Evolutionary conservation across 106 monocot species (phyloP), one percentile per base, ranked within the genome.

Genomic region (Iris macrosiphon): DNA sequence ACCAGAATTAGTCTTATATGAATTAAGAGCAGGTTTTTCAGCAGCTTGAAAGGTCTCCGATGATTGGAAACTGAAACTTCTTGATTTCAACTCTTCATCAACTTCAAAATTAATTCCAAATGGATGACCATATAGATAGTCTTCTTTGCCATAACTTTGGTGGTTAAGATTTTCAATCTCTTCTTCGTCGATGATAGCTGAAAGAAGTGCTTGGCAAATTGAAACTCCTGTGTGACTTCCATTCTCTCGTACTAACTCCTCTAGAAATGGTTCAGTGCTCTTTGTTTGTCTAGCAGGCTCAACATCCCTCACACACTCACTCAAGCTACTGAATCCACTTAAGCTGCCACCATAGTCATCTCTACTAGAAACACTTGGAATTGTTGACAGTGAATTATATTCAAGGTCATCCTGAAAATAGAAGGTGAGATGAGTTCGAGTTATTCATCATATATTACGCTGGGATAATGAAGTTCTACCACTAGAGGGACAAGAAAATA

Each of bases 161-260:
- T 26, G 43, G 38, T 57, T 34, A 29, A 73, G 46, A 61, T 41
- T 63, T 26, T 80, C 76, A 21, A 76, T 21, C 39, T 80, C 76
- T 23, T 80, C 80, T 56, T 80, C 80, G 10, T 66, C 72, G 50
- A 85, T 85, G 26, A 85, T 69, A 45, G 85, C 85, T 42, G 79
- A 80, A 64, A 85, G 75, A 62, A 85, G 80, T 64, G 67, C 50
- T 70, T 85, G 85, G 51, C 79, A 72, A 61, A 85, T 53, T 44
- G 85, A 85, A 66, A 74, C 40, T 6, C 76, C 73, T 51, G 14
- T 48, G 55, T 31, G 61, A 12, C 12, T 13, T 26, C 66, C 74
- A 57, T 61, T 74, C 61, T 67, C 75, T 32, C 48, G 62, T 20
- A 71, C 40, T 43, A 78, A 35, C 11, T 78, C 66, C 52, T 80